Conservation (phyloP, 2,329 filamentous ascomycete species). For the Simplicillium sp. region DNA sequence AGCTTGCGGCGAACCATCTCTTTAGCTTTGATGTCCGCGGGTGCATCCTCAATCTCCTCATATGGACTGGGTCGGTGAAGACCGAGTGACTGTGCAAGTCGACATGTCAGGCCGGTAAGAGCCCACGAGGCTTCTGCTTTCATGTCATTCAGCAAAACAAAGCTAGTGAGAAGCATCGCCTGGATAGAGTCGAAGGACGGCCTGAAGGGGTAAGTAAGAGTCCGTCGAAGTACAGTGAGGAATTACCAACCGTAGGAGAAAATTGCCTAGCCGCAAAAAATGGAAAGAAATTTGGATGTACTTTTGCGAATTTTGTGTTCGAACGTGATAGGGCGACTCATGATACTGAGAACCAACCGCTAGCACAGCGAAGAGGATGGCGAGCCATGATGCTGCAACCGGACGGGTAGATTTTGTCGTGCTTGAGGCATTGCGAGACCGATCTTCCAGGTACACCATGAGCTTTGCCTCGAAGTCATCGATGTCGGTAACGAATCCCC, state of each 20-base stretch:
- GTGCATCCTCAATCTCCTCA: conserved; percentile 33
- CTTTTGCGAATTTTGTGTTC: conserved; percentile 49
- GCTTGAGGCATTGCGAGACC: conserved; percentile 44
- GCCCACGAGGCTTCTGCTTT: conserved; percentile 62
- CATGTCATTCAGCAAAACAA: conserved; percentile 59
- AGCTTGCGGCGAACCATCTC: conserved; percentile 46
- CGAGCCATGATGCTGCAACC: conserved; percentile 56
- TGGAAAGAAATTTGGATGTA: conserved; percentile 58
- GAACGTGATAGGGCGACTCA: conserved; percentile 52
- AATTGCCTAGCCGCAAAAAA: conserved; percentile 54
- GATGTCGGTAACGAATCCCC: conserved; percentile 58
- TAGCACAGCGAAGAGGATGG: conserved; percentile 55
- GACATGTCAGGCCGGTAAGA: conserved; percentile 52
- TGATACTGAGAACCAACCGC: conserved; percentile 59
- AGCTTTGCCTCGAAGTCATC: conserved; percentile 55
- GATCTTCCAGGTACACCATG: conserved; percentile 56
- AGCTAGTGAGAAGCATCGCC: conserved; percentile 51
- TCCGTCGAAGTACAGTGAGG: neutral
- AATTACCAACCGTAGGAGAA: conserved; percentile 41
- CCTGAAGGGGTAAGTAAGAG: conserved; percentile 18
- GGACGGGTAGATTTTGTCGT: conserved; percentile 35
- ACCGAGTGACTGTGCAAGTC: conserved; percentile 56
- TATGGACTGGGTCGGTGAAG: conserved; percentile 40
- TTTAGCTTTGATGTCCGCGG: conserved; percentile 36
- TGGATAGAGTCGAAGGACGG: conserved; percentile 59